Conservation (phyloP, 2,329 filamentous ascomycete species). For the Xylaria sp. region DNA sequence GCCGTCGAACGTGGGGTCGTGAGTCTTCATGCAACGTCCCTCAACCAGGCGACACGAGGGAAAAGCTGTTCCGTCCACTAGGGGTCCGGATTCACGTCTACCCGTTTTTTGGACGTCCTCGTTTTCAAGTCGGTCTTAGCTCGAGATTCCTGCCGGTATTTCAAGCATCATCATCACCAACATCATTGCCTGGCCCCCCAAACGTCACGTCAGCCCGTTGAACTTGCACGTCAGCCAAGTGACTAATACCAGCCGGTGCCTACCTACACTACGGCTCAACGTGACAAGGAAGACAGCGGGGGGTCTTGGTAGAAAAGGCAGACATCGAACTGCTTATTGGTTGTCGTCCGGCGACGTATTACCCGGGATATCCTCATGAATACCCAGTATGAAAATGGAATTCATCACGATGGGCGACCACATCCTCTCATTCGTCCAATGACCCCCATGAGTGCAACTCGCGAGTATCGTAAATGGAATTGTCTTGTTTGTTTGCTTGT, state of each 20-base stretch:
- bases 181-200: background rate
- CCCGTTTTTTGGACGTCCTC: no score
- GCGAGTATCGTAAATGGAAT: no score
- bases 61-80: background rate
- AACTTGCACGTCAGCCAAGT: background rate
- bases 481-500: background rate
- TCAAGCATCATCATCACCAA: background rate
- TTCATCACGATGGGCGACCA: background rate
- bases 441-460: background rate
- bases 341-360: background rate
- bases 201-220: constrained; percentile 17
- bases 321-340: background rate
- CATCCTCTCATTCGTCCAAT: constrained; percentile 1
- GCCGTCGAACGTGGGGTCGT: constrained; percentile 17
- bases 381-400: background rate
- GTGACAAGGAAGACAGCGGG: background rate
- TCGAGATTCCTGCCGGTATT: background rate
- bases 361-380: background rate
- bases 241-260: background rate
- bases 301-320: background rate
- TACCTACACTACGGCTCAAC: background rate
- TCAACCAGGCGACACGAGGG: background rate
- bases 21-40: constrained; percentile 7
- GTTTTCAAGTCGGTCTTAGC: no score
- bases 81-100: background rate